phyloP scores from a whole-genome alignment of 2,329 filamentous ascomycete genomes.

The Elsinoe perseae region DNA sequence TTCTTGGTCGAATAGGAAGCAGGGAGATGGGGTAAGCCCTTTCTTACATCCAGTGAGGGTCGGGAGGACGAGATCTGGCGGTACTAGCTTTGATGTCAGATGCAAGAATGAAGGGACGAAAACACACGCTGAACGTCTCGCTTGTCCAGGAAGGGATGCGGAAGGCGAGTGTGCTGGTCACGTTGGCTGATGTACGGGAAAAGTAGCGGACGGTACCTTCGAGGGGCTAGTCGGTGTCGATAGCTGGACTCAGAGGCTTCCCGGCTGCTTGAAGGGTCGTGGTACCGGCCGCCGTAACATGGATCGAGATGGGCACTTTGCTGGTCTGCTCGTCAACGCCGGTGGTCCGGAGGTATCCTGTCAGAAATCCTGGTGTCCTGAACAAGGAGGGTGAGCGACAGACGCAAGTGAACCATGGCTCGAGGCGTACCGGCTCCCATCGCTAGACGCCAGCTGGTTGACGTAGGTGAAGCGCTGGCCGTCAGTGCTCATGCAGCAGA shows the following conservation, averaged over 20 bases:
- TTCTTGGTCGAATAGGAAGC: constrained; percentile 35
- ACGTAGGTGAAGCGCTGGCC: constrained; percentile 54
- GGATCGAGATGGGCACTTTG: constrained; percentile 42
- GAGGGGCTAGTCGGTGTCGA: constrained; percentile 52
- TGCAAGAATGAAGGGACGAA: not conserved
- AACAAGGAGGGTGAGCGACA: constrained; percentile 56
- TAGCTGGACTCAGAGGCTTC: constrained; percentile 36
- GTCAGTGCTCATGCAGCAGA: constrained; percentile 50
- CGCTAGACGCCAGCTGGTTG: constrained; percentile 52
- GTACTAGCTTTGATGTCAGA: not conserved
- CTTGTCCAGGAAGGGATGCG: constrained; percentile 49
- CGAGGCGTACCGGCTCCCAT: constrained; percentile 43
- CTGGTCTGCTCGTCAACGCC: constrained; percentile 22
- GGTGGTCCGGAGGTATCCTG: constrained; percentile 50
- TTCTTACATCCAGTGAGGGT: constrained; percentile 27
- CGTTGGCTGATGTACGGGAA: constrained; percentile 29
- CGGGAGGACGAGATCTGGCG: constrained; percentile 29
- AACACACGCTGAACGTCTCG: constrained; percentile 25
- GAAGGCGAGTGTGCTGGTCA: constrained; percentile 39
- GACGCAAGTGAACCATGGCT: constrained; percentile 52
- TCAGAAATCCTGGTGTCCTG: constrained; percentile 48
- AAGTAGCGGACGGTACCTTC: constrained; percentile 44
- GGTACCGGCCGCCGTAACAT: constrained; percentile 48
- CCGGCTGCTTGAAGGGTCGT: constrained; percentile 35
- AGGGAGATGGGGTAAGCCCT: constrained; percentile 45